Base-by-base conservation (phyloP, 2,329 filamentous ascomycete genomes). In the Claviceps purpurea region DNA sequence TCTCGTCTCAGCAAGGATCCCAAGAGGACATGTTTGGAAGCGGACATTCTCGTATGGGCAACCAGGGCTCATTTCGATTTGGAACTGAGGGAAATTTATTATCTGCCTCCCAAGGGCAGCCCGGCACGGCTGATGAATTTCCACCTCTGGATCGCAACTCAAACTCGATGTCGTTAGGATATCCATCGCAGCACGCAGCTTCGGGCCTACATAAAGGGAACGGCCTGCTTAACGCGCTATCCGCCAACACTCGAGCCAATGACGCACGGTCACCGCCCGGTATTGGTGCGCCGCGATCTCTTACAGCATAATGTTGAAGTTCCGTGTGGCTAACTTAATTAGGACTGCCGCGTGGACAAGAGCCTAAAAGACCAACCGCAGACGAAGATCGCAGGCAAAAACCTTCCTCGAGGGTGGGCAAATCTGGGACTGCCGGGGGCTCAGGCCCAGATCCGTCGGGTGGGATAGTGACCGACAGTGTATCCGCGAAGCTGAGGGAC, bases 151-250 rank as follows among this genome's bases (percentile, higher is more conserved):
- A 82, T 54, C 74, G 78, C 39, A 68, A 67, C 26, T 66, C 70
- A 24, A 75, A 65, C 56, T 56, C 81, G 51, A 75, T 81, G 49
- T 51, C 72, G 46, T 59, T 80, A 50, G 74, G 73, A 6, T 81
- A 82, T 54, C 73, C 72, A 42, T 66, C 72, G 22, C 76, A 75
- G 56, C 67, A 65, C 24, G 67, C 68, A 49, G 63, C 68, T 4
- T 56, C 64, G 30, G 60, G 58, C 52, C 65, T 66, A 42, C 73
- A 68, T 52, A 70, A 78, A 52, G 79, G 75, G 13, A 84, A 84
- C 60, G 80, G 80, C 8, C 68, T 84, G 41, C 65, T 84, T 46
- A 84, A 81, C 60, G 81, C 79, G 3, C 65, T 84, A n/a, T 81
- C 79, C 44, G 78, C 78, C 5, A 82, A 76, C 56, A 75, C 68